Evolutionary conservation across 2,329 filamentous ascomycete genomes (phyloP), one percentile per base, ranked within the genome.

Genomic region (Massarina eburnea): DNA sequence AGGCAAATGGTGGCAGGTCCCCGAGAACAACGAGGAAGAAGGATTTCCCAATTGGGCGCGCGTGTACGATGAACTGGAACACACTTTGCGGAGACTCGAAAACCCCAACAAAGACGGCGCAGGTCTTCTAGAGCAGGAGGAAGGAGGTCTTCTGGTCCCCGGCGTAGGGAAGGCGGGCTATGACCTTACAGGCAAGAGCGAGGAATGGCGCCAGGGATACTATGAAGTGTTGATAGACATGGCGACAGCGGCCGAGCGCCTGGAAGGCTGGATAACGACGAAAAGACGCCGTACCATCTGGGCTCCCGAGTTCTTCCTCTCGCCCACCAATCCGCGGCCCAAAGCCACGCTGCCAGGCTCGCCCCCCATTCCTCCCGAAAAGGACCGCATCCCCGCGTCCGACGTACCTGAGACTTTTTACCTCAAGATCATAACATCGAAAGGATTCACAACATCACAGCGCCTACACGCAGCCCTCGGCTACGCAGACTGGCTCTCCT

Each of bases 131-230:
- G 79, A 84, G 54, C 77, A 84, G 48, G 74, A 75, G 6, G 77
- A 78, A 29, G 80, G 78, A 2, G 80, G 75, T 0, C 71, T 67
- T 12, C 3, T 62, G 15, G 62, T 67, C 5, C 64, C 62, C 3
- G 66, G 64, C 1, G 46, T 69, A 14, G 66, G 66, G 17, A 68
- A 64, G 42, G 74, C 77, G 2, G 82, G 83, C 0, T 83, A 82
- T 54, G 89, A 96, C 64, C 75, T 94, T 45, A 81, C 81, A 1
- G 78, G 72, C 6, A 95, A 91, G 74, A 86, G 84, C 52, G 89
- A 95, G 69, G 78, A 86, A 39, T 97, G 91, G 92, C 78, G 86
- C 59, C 79, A 89, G 44, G 91, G 90, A 1, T 97, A 97, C 71
- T 91, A 86, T 61, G 84, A 95, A 61, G 80, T 85, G 3, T 73